Conservation (phyloP, 441 rosid species). For the Kokia cookei region DNA sequence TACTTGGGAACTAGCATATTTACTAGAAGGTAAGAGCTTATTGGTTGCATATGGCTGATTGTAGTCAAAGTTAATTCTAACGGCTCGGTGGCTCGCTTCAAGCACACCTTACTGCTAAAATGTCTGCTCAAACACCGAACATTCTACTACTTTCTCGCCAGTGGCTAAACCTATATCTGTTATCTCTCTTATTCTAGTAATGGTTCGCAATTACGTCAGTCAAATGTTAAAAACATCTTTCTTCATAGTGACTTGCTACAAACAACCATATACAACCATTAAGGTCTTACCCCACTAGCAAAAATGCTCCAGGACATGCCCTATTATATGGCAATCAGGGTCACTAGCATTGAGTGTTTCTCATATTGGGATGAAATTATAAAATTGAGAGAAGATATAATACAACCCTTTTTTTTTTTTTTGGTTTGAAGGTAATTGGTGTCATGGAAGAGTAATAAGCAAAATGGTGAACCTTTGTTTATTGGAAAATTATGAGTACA, state of each 20-base stretch:
- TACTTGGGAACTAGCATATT: neutral
- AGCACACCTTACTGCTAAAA: neutral
- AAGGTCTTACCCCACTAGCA: neutral
- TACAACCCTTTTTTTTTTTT: neutral
- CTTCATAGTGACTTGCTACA: neutral
- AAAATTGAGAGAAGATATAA: neutral
- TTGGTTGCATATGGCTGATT: neutral
- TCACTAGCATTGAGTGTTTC: neutral
- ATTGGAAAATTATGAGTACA: neutral
- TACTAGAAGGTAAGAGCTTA: neutral
- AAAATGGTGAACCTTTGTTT: neutral
- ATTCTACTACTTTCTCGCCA: neutral
- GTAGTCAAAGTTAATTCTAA: neutral
- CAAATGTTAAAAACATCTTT: neutral
- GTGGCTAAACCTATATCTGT: neutral
- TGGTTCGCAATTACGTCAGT: neutral
- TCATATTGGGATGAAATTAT: neutral
- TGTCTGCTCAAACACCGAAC: neutral
- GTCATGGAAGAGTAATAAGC: neutral
- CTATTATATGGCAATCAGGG: neutral
- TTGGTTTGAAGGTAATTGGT: neutral
- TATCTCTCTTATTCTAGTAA: neutral
- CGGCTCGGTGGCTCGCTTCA: neutral
- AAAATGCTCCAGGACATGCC: neutral
- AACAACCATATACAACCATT: neutral